A percentile compares a stretch with the other conserved stretches of the same genome.
Evolutionary conservation across 139 green algal genomes (phyloP).

Genomic region (Chlorella sp.): DNA sequence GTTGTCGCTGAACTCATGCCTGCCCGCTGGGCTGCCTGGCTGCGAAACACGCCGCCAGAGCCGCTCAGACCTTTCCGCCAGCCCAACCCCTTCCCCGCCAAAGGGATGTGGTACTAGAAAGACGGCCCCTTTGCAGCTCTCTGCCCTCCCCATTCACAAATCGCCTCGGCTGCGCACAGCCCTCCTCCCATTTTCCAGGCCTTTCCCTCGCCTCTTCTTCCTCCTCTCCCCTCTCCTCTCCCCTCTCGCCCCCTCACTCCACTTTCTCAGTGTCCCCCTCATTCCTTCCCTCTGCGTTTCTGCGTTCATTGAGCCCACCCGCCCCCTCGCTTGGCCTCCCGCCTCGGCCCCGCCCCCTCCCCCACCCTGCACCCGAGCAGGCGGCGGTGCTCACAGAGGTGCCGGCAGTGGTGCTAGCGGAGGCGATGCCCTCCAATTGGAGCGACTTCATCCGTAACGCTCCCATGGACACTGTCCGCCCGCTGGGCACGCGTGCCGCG

Average conservation of each 20-base stretch:
- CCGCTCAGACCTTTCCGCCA: slow-evolving; percentile 56
- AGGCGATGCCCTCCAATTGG: slow-evolving; percentile 88
- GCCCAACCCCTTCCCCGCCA: neutral
- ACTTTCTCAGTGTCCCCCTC: neutral
- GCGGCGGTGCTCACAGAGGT: neutral
- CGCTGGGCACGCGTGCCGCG: slow-evolving; percentile 38
- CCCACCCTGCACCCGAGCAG: neutral
- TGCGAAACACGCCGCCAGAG: slow-evolving; percentile 79
- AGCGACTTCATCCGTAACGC: slow-evolving; percentile 86
- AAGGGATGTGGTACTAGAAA: neutral
- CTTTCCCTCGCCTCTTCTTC: neutral
- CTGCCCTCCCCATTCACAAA: neutral
- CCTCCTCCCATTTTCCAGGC: neutral
- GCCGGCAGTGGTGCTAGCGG: slow-evolving; percentile 72
- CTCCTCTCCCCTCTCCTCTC: neutral
- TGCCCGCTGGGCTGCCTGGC: slow-evolving; percentile 87
- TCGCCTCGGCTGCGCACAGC: neutral
- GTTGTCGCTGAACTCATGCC: slow-evolving; percentile 64
- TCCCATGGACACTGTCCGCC: slow-evolving; percentile 70
- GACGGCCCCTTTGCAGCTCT: neutral
- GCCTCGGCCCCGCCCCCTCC: neutral
- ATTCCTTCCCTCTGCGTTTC: neutral
- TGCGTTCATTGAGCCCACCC: neutral
- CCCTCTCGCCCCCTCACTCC: neutral
- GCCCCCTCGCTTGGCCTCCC: neutral